These are phyloP conservation scores for Penicillium coprophilum DNA, from an alignment of 495 filamentous ascomycete genomes.

Conservation along the genomic window DNA sequence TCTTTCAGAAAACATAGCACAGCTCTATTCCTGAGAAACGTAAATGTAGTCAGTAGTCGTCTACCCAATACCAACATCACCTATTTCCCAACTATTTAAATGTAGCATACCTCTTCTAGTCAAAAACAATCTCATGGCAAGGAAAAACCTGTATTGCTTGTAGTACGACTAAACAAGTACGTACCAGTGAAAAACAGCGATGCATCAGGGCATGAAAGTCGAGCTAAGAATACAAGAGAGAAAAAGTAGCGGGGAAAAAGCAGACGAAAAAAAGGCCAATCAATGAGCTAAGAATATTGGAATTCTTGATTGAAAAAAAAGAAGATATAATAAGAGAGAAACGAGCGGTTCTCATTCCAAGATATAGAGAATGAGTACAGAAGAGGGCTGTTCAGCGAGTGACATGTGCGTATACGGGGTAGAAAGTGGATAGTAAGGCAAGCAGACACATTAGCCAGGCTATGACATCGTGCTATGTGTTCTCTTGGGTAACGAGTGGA, in stretches of 20 bases:
- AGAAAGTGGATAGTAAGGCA: not conserved
- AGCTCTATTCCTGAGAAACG: not conserved
- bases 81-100: not conserved
- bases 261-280: conserved; percentile 3
- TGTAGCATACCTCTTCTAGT: not conserved
- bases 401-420: not conserved
- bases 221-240: conserved; percentile 12
- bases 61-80: not conserved
- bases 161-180: conserved; percentile 9
- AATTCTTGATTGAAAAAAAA: not conserved
- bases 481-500: conserved; percentile 10
- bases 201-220: conserved; percentile 12
- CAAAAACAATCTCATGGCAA: not conserved
- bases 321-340: not conserved
- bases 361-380: conserved; percentile 16
- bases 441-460: not conserved
- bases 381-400: conserved; percentile 3
- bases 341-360: conserved; percentile 9
- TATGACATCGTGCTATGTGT: not conserved
- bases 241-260: not conserved
- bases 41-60: not conserved
- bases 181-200: conserved; percentile 3
- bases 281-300: not conserved
- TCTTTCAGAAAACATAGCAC: not conserved
- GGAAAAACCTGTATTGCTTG: conserved; percentile 2